Evolutionary conservation across 1,284 basidiomycete species (phyloP), one percentile per base, ranked within the genome.

Genomic region (Leccinum pallidistipes): DNA sequence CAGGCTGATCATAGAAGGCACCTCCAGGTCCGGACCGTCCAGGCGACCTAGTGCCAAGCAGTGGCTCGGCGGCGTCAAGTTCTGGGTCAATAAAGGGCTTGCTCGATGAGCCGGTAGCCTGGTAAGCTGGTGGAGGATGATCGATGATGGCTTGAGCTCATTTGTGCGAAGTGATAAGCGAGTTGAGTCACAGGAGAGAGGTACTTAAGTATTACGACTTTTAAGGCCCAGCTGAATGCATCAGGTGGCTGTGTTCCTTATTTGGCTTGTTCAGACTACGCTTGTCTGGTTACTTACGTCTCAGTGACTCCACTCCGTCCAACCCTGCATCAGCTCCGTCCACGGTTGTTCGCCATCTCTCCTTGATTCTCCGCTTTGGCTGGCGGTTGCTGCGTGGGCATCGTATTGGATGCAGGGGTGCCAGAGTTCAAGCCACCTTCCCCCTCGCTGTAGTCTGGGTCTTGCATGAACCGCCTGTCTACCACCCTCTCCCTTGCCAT

Each of bases 1-100:
- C 79, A n/a, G 90, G 88, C 68, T 92, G 89, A 74, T 92, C 81
- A 67, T 83, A 90, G 68, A 86, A 82, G 11, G 77, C 86, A 36
- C 81, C 79, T 14, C 68, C 81, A 24, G 24, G 24, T 24, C 24
- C 24, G 24, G 24, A 24, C 24, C 24, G 24, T 24, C 24, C 24
- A 71, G 75, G 80, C 71, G 80, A 70, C 53, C 73, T 66, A 10
- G 70, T 74, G 69, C 73, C 78, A 27, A 86, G 77, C 27, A 88
- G 74, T 0, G 85, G 86, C 56, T 83, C 76, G 3, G 64, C 58
- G 12, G 74, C 69, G 14, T 77, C 77, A 24, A 78, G 76, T 40
- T 76, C 71, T 3, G 72, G 63, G 53, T 63, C 56, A 36, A 63
- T 61, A 29, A 60, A 51, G 27, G 76, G 74, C 65, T 81, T 82